These are phyloP conservation scores for Scheffersomyces illinoinensis DNA, from an alignment of 1,139 yeast species.

Conservation along the genomic window DNA sequence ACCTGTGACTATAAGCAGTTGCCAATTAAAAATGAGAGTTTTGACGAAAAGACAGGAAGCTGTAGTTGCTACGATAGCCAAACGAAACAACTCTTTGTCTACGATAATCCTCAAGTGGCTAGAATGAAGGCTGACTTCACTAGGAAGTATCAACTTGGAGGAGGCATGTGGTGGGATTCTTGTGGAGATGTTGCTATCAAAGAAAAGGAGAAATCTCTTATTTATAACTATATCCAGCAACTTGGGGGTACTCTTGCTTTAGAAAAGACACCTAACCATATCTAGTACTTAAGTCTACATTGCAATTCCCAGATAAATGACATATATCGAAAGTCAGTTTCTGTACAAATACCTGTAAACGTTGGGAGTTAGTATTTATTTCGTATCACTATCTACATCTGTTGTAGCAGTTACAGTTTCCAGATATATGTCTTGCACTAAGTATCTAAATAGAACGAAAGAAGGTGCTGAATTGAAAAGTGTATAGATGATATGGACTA, in stretches of 20 bases:
- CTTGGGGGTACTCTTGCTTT: conserved; percentile 33
- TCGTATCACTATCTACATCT: neutral
- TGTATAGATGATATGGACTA: conserved; percentile 14
- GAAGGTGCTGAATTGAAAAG: conserved; percentile 20
- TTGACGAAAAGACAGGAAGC: conserved; percentile 55
- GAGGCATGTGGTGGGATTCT: conserved; percentile 97
- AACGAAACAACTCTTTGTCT: conserved; percentile 50
- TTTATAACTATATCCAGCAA: conserved; percentile 41
- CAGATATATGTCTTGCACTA: neutral
- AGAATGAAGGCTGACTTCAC: conserved; percentile 63
- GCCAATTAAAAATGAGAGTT: conserved; percentile 48
- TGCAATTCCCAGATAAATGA: neutral
- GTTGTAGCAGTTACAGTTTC: neutral
- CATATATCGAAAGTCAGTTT: too few relatives aligned
- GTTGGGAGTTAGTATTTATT: too few relatives aligned
- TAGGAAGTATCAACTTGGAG: conserved; percentile 53
- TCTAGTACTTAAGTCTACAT: neutral
- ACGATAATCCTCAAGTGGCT: conserved; percentile 63
- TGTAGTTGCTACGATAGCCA: conserved; percentile 55
- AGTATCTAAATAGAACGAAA: neutral
- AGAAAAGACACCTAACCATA: conserved; percentile 13
- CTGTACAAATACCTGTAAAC: neutral
- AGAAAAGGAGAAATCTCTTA: conserved; percentile 33
- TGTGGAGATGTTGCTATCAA: conserved; percentile 56
- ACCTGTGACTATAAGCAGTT: conserved; percentile 55